Evolutionary conservation across 495 filamentous ascomycete genomes (phyloP), one percentile per base, ranked within the genome.

Genomic region (Lichina pygmaea): DNA sequence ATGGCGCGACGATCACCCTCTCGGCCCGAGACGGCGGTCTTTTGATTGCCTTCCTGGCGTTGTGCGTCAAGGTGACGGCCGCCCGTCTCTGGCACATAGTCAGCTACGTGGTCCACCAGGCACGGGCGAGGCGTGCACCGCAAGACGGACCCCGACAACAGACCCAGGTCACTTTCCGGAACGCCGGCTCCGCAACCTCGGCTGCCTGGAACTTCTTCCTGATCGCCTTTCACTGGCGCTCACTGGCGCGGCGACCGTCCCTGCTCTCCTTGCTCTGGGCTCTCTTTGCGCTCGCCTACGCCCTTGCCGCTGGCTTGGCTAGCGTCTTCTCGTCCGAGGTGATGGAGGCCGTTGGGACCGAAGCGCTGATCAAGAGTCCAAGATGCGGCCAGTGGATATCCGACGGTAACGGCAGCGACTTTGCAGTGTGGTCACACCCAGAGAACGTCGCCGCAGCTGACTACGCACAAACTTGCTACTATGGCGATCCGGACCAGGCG

Each of bases 1-100:
- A 52, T 12, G 64, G 64, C 15, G 54, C 62, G 2, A 67, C 63
- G 0, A 38, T 64, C 42, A 67, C 63, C 8, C 45, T 66, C 3
- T 54, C 50, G 7, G 43, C 51, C 45, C 43, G 45, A 2, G 40
- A 60, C 48, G 62, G 56, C 9, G 58, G 48, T 10, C 42, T 66
- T 33, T 50, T 67, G 8, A 60, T 54, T 17, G 61, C 62, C 2
- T 60, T 63, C 38, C 50, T 67, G 7, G 60, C 57, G 15, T 53
- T 62, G 3, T 60, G 63, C 34, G 58, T 67, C 34, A 53, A 54
- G 1, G 40, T 53, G 8, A 57, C 57, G 6, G 61, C 60, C 7
- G 47, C 41, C 17, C 48, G 55, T 24, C 54, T 58, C 46, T 67
- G 64, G 64, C 46, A 48, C 15, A 57, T 66, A n/a, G 10, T 56